Base-by-base conservation (phyloP, 306 rosid genomes). In the Prunus armeniaca region DNA sequence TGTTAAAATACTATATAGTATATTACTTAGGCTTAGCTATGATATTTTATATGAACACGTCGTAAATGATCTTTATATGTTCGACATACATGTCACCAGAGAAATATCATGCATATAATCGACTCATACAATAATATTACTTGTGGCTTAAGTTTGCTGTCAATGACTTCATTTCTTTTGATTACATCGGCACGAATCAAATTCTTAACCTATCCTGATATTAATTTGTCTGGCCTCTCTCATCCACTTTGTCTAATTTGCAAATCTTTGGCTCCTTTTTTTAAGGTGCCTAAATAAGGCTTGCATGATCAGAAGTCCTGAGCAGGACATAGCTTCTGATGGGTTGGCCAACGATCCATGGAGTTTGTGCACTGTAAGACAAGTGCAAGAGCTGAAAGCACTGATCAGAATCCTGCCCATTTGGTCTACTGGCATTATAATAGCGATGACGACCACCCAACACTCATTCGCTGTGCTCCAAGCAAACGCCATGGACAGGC, bases 261-360 rank as follows among this genome's bases (percentile, higher is more conserved):
- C 28, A 56, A 50, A 47, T 12, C 43, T 25, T 24, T 73, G 18
- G 47, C 43, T 38, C 9, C 24, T 5, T 38, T 12, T 8, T 72
- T 50, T 43, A 77, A 94, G 98, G 87, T 89, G 74, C 75, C 85
- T 94, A 80, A 90, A 92, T 89, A 94, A 86, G 83, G 98, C 95
- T 15, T 92, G 96, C 89, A 80, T 87, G 9, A 78, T 90, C 20
- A 81, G 80, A 75, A 87, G 70, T 77, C 83, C n/a, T 54, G 81
- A 60, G 55, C 85, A 76, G 63, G 93, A 90, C 57, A 3, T 90
- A 45, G 88, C 81, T 75, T 27, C 84, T 9, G 54, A 77, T 47
- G 98, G 89, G 13, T 34, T 69, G 71, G 79, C 94, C 18, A 67
- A 15, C 49, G 87, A 88, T 1, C 91, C 88, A 51, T 87, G 91